Percentiles rank a stretch among this genome's conserved stretches.
These are phyloP conservation scores for Saccharomycopsis fibuligera DNA, from an alignment of 805 yeast genomes.

Conservation along the genomic window DNA sequence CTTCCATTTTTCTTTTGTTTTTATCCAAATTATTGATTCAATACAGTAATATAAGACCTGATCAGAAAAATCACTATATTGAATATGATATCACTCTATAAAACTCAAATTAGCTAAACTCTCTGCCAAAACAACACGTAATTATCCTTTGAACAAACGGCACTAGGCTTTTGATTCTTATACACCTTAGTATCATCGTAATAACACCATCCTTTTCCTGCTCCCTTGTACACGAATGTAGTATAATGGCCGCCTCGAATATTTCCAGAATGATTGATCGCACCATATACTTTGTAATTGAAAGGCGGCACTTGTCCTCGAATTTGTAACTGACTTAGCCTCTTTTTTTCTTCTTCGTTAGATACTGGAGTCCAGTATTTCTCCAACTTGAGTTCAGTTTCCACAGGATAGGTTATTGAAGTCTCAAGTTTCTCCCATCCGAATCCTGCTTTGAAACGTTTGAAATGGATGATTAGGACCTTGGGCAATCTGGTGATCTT, in stretches of 20 bases:
- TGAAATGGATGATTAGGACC: slow-evolving; percentile 74
- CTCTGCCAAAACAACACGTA: slow-evolving; percentile 76
- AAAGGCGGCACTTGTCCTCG: slow-evolving; percentile 81
- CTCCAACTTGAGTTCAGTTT: slow-evolving; percentile 39
- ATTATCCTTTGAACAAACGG: slow-evolving; percentile 67
- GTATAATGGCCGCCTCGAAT: slow-evolving; percentile 88
- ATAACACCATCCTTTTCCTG: slow-evolving; percentile 62
- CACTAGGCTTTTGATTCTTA: slow-evolving; percentile 40
- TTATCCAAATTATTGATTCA: too few relatives aligned
- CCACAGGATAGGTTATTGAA: slow-evolving; percentile 61
- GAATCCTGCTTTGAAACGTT: slow-evolving; percentile 55
- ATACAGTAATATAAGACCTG: too few relatives aligned
- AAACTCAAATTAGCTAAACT: too few relatives aligned
- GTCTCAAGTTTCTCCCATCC: slow-evolving; percentile 54
- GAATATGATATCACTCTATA: too few relatives aligned
- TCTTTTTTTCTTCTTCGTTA: slow-evolving; percentile 36
- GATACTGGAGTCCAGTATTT: slow-evolving; percentile 59
- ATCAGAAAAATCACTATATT: too few relatives aligned
- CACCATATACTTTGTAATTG: slow-evolving; percentile 68
- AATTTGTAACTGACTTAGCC: slow-evolving; percentile 46
- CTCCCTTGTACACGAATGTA: slow-evolving; percentile 62
- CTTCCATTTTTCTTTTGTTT: too few relatives aligned
- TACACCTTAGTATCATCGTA: slow-evolving; percentile 76
- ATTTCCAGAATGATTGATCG: slow-evolving; percentile 79
- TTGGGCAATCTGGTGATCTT: slow-evolving; percentile 74